Evolutionary conservation across 306 rosid species (phyloP).

Genomic region (Trifolium pratense): DNA sequence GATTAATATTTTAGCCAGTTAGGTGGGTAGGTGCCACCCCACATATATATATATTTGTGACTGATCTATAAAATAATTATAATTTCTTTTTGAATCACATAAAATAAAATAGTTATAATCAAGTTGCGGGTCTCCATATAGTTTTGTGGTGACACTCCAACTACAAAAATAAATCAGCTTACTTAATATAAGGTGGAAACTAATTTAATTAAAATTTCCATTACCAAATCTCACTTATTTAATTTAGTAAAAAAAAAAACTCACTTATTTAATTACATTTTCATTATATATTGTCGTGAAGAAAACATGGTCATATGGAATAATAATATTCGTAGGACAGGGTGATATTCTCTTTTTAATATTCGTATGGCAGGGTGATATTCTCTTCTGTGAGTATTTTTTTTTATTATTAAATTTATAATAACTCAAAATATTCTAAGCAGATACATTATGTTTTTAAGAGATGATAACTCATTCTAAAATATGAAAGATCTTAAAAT

Average conservation of each 20-base stretch:
- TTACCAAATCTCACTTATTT: neutral
- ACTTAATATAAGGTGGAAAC: neutral
- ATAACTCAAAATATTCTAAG: too few species aligned
- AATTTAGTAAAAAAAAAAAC: too few species aligned
- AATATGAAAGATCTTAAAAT: too few species aligned
- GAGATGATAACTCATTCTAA: too few species aligned
- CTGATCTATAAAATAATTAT: too few species aligned
- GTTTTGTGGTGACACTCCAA: slow-evolving; percentile 26
- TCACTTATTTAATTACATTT: neutral
- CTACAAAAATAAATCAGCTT: slow-evolving; percentile 3
- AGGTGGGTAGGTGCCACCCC: slow-evolving; percentile 47
- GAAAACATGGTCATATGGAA: too few species aligned
- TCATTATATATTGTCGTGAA: neutral
- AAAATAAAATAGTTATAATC: neutral
- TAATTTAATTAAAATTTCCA: neutral
- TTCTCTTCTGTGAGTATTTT: too few species aligned
- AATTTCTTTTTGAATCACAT: neutral
- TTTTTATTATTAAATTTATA: too few species aligned
- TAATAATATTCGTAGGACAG: too few species aligned
- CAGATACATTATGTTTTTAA: too few species aligned
- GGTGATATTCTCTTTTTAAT: too few species aligned
- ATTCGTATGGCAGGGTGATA: too few species aligned
- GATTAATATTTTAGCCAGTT: slow-evolving; percentile 19
- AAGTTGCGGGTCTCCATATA: slow-evolving; percentile 39
- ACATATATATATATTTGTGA: neutral